Base-by-base conservation (phyloP, 176 grass and related monocot genomes). In the Neostapfia colusana region DNA sequence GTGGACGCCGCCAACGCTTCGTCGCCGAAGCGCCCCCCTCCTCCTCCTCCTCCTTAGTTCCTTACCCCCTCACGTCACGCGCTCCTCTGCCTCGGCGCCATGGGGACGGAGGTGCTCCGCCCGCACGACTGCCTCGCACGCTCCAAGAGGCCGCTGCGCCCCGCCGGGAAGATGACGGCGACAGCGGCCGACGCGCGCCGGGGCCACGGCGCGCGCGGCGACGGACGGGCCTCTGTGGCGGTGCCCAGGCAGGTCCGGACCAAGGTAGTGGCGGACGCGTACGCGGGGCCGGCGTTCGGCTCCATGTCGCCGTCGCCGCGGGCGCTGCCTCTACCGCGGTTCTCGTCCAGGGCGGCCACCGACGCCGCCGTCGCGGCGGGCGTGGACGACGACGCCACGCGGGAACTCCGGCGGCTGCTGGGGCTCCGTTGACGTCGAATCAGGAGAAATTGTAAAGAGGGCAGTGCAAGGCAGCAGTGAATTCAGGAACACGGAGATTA, bases 381-480 rank as follows among this genome's bases (percentile, higher is more conserved):
- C 41, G 69, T 88, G 69, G 86, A 85, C 10, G 78, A 74, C 57
- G 82, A 59, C 15, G 85, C 89, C 64, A 88, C 86, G 38, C 72
- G 79, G 74, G 82, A 83, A 63, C 79, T 92, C 75, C 79, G 89
- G 79, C 89, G 86, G 39, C 80, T 92, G 51, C 82, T 92, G 48
- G 82, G 83, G 25, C 69, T 92, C 42, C 75, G 83, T 34, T 85
- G 83, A 77, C 67, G 61, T 16, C 4, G 20, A 82, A 40, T 18
- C 44, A 42, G 64, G 67, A 40, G 18, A 69, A 69, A 23, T 48
- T 61, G 20, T 48, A 62, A 76, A 35, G 35, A 48, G 41, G 2
- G 5, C n/a, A 45, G 27, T 10, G 1, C 26, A 21, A 13, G 48
- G 25, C 31, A 20, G 73, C 50, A 21, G 65, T 38, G 67, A 38